A percentile compares a stretch with the other conserved stretches of the same genome.
These are phyloP conservation scores for Pyrenophora seminiperda DNA, from an alignment of 2,329 filamentous ascomycete genomes.

Conservation along the genomic window DNA sequence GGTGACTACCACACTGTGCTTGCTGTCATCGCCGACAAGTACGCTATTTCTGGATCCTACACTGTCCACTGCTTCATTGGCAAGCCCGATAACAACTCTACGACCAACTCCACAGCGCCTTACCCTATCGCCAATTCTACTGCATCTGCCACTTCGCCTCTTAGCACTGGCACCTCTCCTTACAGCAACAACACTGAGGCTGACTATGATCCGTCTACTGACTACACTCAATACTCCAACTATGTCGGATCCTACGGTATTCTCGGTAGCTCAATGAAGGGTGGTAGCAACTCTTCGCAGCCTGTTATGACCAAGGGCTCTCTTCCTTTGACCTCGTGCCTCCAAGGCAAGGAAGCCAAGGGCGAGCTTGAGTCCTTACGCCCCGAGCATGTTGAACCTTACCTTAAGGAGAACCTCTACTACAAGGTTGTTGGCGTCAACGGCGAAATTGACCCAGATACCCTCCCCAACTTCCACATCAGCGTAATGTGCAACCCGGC, in stretches of 20 bases:
- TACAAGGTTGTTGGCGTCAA: conserved; percentile 43
- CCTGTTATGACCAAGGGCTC: conserved; percentile 40
- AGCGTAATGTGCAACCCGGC: conserved; percentile 39
- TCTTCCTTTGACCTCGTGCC: conserved; percentile 43
- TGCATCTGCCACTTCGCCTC: conserved; percentile 3
- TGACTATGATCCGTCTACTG: conserved; percentile 32
- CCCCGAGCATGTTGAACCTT: conserved; percentile 40
- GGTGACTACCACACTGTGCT: conserved; percentile 46
- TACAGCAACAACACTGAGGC: conserved; percentile 29
- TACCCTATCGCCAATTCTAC: conserved; percentile 29
- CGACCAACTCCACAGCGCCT: conserved; percentile 24
- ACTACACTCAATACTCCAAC: conserved; percentile 37
- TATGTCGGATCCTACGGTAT: conserved; percentile 44
- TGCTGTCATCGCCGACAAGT: conserved; percentile 42
- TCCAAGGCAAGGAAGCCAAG: conserved; percentile 39
- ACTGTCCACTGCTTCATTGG: conserved; percentile 46
- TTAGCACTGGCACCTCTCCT: conserved; percentile 13
- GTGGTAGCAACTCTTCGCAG: conserved; percentile 29
- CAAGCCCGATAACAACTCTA: conserved; percentile 33
- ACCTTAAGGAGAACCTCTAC: conserved; percentile 44
- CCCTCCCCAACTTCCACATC: conserved; percentile 43
- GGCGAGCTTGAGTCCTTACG: conserved; percentile 41
- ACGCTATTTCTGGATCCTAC: conserved; percentile 44
- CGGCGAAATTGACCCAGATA: conserved; percentile 36
- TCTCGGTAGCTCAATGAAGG: conserved; percentile 36